Conservation (phyloP, 1,284 basidiomycete species). For the Heterobasidion irregulare region DNA sequence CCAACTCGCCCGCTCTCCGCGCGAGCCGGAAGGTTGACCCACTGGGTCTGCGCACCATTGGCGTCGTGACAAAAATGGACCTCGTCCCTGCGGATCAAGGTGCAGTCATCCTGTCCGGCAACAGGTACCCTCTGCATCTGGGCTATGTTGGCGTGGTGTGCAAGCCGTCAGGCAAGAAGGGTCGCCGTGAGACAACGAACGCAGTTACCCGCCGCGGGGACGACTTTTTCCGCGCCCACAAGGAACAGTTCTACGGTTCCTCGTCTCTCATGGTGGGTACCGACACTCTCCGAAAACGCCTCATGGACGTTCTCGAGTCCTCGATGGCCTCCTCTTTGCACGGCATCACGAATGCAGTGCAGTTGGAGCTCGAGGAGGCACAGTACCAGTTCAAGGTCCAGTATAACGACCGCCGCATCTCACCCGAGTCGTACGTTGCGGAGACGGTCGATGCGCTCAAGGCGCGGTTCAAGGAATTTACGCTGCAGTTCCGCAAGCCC, state of each 20-base stretch:
- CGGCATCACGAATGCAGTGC: slow-evolving; percentile 93
- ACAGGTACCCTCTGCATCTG: slow-evolving; percentile 94
- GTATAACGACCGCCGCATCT: slow-evolving; percentile 95
- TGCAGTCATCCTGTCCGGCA: slow-evolving; percentile 76
- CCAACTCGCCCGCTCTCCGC: slow-evolving; percentile 93
- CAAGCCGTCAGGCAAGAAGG: slow-evolving; percentile 53
- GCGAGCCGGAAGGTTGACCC: slow-evolving; percentile 94
- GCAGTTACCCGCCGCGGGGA: slow-evolving; percentile 65
- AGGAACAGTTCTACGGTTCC: slow-evolving; percentile 64
- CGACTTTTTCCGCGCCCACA: slow-evolving; percentile 73
- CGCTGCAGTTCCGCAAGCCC: slow-evolving; percentile 82
- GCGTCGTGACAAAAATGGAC: slow-evolving; percentile 99
- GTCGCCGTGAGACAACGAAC: slow-evolving; percentile 33
- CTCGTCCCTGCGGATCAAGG: slow-evolving; percentile 84
- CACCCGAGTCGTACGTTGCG: slow-evolving; percentile 94
- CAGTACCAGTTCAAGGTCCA: slow-evolving; percentile 99
- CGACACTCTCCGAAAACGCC: slow-evolving; percentile 75
- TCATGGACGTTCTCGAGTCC: slow-evolving; percentile 97
- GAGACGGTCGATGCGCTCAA: slow-evolving; percentile 95
- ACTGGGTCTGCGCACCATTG: slow-evolving; percentile 90
- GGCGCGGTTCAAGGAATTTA: slow-evolving; percentile 83
- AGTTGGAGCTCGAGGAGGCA: slow-evolving; percentile 93
- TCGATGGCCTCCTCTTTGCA: slow-evolving; percentile 95
- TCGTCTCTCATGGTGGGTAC: slow-evolving; percentile 84
- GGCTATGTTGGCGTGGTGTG: slow-evolving; percentile 98